Evolutionary conservation across 345 rosid genomes (phyloP).

Genomic region (Theobroma cacao): DNA sequence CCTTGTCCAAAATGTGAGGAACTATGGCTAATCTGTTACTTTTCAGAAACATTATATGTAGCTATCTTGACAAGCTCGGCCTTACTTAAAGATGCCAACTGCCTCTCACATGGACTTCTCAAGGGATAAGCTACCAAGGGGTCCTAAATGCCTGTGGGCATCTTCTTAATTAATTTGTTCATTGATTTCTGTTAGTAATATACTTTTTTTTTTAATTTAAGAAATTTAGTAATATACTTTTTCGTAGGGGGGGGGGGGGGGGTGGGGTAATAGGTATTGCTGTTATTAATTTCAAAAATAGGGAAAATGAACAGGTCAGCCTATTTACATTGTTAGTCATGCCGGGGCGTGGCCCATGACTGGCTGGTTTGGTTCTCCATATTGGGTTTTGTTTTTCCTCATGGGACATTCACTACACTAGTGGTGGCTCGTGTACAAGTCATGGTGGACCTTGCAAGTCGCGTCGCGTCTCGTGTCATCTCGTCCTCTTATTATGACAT

Average conservation of each 20-base stretch:
- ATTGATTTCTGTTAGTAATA: background rate
- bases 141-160: background rate
- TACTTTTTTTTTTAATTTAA: too few species aligned
- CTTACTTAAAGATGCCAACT: background rate
- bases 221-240: too few species aligned
- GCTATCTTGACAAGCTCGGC: background rate
- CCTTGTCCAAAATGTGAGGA: background rate
- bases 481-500: too few species aligned
- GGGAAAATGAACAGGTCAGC: background rate
- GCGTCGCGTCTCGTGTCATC: constrained; percentile 10
- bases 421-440: constrained; percentile 2
- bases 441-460: constrained; percentile 26
- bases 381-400: constrained; percentile 15
- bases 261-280: background rate
- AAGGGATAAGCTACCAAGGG: constrained; percentile 12
- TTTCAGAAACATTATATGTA: background rate
- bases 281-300: background rate
- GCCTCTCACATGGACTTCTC: background rate
- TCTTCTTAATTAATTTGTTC: background rate
- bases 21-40: background rate
- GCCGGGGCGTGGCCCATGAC: constrained; percentile 10
- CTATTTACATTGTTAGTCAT: background rate
- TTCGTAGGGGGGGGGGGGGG: too few species aligned
- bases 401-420: constrained; percentile 14
- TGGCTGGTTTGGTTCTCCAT: constrained; percentile 11